phyloP scores from a whole-genome alignment of 2,329 filamentous ascomycete genomes.

The Aspergillus udagawae region DNA sequence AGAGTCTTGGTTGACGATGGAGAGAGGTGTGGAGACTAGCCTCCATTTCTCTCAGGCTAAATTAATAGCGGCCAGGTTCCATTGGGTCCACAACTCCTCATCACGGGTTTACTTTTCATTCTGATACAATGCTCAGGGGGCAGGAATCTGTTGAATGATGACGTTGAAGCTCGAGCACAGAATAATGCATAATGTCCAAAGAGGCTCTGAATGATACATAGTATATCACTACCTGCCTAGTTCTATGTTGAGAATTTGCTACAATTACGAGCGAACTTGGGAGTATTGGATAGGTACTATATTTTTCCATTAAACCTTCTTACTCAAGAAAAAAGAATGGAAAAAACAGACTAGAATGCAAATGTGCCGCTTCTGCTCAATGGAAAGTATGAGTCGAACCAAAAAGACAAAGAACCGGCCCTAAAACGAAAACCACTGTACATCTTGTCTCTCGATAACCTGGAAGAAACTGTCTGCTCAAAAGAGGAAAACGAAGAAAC shows the following conservation, averaged over 20 bases:
- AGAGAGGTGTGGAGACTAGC: background rate
- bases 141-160: background rate
- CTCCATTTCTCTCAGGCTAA: background rate
- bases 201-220: too few relatives aligned
- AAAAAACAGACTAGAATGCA: background rate
- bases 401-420: conserved; percentile 12
- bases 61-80: background rate
- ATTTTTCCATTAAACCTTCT: background rate
- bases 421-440: conserved; percentile 19
- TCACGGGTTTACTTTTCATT: background rate
- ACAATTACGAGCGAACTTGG: background rate
- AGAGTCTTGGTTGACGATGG: background rate
- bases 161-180: background rate
- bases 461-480: conserved; percentile 9
- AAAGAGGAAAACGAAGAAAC: conserved; percentile 9
- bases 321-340: background rate
- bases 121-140: too few relatives aligned
- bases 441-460: conserved; percentile 14
- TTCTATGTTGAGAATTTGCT: background rate
- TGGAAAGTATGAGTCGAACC: conserved; percentile 3
- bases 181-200: too few relatives aligned
- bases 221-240: background rate
- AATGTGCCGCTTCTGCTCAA: background rate
- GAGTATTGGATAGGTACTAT: background rate
- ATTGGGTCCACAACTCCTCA: background rate